Base-by-base conservation (phyloP, 2,329 filamentous ascomycete genomes). In the Colletotrichum graminicola region DNA sequence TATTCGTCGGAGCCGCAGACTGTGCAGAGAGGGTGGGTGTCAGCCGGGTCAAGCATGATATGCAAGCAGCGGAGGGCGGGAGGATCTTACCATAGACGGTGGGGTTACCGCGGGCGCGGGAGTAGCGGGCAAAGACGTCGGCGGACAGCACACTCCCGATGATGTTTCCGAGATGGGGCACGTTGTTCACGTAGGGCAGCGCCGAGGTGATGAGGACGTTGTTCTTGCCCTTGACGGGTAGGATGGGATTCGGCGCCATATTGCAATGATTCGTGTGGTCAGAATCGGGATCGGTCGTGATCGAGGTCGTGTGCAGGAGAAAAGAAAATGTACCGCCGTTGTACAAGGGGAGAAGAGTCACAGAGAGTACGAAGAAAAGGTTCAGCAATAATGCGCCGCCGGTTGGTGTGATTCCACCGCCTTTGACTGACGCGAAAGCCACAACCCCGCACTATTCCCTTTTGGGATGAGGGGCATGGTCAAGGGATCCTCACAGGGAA, bases 171-270 rank as follows among this genome's bases (percentile, higher is more conserved):
- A 98, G 84, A 83, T 97, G 95, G 60, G 94, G 92, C 39, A 93
- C 89, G 77, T 91, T 90, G 80, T 91, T 90, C 75, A 72, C 70
- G 77, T 97, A 97, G 52, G 94, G 94, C 59, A 98, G 83, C n/a
- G 95, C 95, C 76, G 92, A 95, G 54, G 95, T 97, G 77, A 98
- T 91, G 73, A 98, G 89, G 76, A 97, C 90, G 81, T 98, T 98
- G 77, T 91, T 89, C 86, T 97, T 91, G 76, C 92, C 93, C 79
- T 89, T 84, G 77, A 90, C 82, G 74, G 92, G 92, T 74, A 93
- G 81, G 73, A 92, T 89, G 73, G 84, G 83, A 62, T 74, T 74
- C 60, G 76, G 60, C 47, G 73, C 70, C 73, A 74, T 74, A 49
- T 51, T 62, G 26, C 43, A 18, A 34, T 57, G 49, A 32, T 60